Evolutionary conservation across 2,329 filamentous ascomycete species (phyloP).

Genomic region (Aspergillus ochraceoroseus): DNA sequence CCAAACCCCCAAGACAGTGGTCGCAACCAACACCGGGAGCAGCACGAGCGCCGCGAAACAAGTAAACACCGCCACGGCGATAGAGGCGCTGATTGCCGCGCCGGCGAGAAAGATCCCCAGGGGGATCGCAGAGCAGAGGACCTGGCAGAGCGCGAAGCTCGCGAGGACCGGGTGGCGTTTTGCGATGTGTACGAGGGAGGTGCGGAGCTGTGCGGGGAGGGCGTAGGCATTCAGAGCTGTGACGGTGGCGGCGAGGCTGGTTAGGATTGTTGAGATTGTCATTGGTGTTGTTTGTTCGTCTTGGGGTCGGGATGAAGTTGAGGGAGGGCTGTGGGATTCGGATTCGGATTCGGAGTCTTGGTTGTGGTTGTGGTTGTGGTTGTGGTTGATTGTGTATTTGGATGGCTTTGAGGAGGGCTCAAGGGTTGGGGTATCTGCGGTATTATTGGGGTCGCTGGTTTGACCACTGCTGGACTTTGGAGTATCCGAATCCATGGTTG

Average conservation of each 20-base stretch:
- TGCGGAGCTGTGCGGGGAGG: constrained; percentile 55
- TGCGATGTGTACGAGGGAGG: constrained; percentile 54
- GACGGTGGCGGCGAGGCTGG: constrained; percentile 6
- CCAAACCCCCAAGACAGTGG: constrained; percentile 57
- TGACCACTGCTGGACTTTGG: too few species aligned
- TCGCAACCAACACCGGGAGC: constrained; percentile 63
- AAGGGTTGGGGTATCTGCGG: too few species aligned
- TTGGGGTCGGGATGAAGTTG: too few species aligned
- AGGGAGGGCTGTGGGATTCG: too few species aligned
- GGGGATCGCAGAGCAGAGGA: constrained; percentile 62
- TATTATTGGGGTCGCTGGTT: too few species aligned
- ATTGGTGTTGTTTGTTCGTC: background rate
- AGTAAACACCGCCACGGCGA: constrained; percentile 54
- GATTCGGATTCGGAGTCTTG: too few species aligned
- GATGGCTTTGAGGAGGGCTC: too few species aligned
- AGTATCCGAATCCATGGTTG: too few species aligned
- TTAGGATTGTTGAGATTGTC: background rate
- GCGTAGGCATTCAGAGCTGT: constrained; percentile 26
- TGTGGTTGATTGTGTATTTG: too few species aligned
- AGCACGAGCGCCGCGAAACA: constrained; percentile 62
- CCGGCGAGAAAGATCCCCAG: constrained; percentile 62
- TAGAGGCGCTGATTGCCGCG: constrained; percentile 58
- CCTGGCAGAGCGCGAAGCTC: constrained; percentile 62
- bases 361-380: too few species aligned
- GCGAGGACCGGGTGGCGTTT: constrained; percentile 65